Conservation (phyloP, 768 basidiomycete genomes). For the Auricularia cornea region DNA sequence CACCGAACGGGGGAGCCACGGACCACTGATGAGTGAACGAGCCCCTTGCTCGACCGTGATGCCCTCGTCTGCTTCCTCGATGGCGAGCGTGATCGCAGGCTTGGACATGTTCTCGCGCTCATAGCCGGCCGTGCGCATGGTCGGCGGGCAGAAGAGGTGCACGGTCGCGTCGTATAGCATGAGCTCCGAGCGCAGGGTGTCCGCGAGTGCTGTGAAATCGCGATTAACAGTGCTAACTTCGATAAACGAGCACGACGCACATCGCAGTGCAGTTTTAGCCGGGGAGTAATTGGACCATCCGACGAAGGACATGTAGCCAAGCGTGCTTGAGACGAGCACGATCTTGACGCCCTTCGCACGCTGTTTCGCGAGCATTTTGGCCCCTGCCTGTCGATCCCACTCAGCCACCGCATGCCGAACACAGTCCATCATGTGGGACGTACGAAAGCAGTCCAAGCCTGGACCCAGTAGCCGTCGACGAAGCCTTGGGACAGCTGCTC, state of each 20-base stretch:
- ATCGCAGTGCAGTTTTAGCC: constrained; percentile 78
- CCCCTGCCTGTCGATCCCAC: constrained; percentile 44
- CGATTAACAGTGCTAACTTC: background rate
- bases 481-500: constrained; percentile 47
- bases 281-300: constrained; percentile 78
- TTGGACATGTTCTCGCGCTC: constrained; percentile 73
- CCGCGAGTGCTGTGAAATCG: constrained; percentile 55
- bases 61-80: constrained; percentile 67
- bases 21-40: constrained; percentile 40
- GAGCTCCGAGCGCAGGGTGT: constrained; percentile 72
- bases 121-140: constrained; percentile 71
- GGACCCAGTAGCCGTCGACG: constrained; percentile 48
- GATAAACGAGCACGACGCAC: constrained; percentile 14
- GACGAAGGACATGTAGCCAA: constrained; percentile 67
- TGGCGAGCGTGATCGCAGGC: constrained; percentile 62
- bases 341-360: constrained; percentile 52
- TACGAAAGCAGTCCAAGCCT: constrained; percentile 47
- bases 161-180: constrained; percentile 67
- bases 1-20: background rate
- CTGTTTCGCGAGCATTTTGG: constrained; percentile 54
- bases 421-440: constrained; percentile 11
- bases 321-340: constrained; percentile 63
- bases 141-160: constrained; percentile 76
- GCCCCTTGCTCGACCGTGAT: constrained; percentile 60
- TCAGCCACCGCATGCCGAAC: background rate